phyloP scores from a whole-genome alignment of 2,329 filamentous ascomycete species.

The Penicillium capsulatum region DNA sequence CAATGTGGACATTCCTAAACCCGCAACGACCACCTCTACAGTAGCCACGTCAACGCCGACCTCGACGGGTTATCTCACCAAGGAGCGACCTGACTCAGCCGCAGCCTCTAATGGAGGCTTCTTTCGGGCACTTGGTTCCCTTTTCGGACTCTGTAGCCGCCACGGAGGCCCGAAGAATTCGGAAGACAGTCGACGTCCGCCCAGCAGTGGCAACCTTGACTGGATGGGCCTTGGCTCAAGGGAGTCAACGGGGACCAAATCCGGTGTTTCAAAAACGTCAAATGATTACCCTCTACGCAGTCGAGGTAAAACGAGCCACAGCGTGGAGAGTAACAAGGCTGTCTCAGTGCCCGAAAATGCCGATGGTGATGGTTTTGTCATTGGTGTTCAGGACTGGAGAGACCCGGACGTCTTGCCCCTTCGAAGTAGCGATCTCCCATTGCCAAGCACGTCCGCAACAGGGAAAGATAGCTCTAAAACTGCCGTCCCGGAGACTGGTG shows the following conservation, averaged over 20 bases:
- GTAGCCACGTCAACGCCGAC: slow-evolving; percentile 31
- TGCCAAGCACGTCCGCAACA: slow-evolving; percentile 22
- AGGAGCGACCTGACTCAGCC: slow-evolving; percentile 13
- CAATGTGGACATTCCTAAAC: slow-evolving; percentile 18
- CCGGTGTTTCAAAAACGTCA: neutral
- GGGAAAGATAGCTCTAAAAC: slow-evolving; percentile 29
- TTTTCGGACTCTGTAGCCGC: slow-evolving; percentile 41
- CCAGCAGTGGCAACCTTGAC: slow-evolving; percentile 68
- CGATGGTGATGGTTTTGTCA: slow-evolving; percentile 64
- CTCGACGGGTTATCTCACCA: slow-evolving; percentile 24
- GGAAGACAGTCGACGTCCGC: slow-evolving; percentile 59
- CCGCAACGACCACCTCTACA: slow-evolving; percentile 25
- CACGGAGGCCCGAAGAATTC: slow-evolving; percentile 20
- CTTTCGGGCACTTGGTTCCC: slow-evolving; percentile 45
- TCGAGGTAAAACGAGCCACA: slow-evolving; percentile 10
- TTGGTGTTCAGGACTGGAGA: slow-evolving; percentile 83
- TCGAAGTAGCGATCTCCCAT: slow-evolving; percentile 25
- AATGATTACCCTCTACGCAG: slow-evolving; percentile 14
- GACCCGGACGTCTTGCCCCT: slow-evolving; percentile 66
- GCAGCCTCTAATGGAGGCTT: slow-evolving; percentile 27
- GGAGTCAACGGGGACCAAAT: slow-evolving; percentile 45
- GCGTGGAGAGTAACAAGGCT: slow-evolving; percentile 18
- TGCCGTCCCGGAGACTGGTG: slow-evolving; percentile 30
- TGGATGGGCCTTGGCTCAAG: slow-evolving; percentile 68
- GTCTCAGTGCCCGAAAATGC: slow-evolving; percentile 25